A percentile compares a stretch with the other conserved stretches of the same genome.
These are phyloP conservation scores for Boletus sp. DNA, from an alignment of 768 basidiomycete genomes.

Conservation along the genomic window DNA sequence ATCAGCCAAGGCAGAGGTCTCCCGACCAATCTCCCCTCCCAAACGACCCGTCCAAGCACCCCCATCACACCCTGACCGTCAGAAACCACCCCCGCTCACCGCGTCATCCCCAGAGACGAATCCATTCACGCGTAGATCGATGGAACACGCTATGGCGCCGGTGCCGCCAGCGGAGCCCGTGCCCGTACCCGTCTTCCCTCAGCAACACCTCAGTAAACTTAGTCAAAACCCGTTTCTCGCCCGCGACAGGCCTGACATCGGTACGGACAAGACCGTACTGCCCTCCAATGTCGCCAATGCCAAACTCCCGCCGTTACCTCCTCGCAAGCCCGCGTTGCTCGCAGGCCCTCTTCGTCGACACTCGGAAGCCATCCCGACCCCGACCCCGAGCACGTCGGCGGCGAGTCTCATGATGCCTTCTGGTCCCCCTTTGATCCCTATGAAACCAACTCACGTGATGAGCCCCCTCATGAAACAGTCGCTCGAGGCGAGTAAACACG, in stretches of 20 bases:
- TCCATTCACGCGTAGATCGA: constrained; percentile 25
- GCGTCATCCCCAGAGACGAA: constrained; percentile 27
- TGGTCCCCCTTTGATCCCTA: constrained; percentile 22
- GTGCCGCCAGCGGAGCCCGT: constrained; percentile 8
- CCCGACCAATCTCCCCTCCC: constrained; percentile 18
- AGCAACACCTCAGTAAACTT: constrained; percentile 17
- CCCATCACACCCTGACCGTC: constrained; percentile 28
- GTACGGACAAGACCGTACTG: constrained; percentile 5
- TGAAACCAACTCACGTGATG: constrained; percentile 43
- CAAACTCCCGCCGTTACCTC: constrained; percentile 31
- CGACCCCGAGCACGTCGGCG: not conserved
- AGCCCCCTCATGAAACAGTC: constrained; percentile 71
- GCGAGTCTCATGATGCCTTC: constrained; percentile 1
- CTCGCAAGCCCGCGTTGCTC: constrained; percentile 34
- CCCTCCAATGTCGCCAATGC: constrained; percentile 3
- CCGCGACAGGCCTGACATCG: constrained; percentile 17
- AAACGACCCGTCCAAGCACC: constrained; percentile 24
- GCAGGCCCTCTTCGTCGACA: constrained; percentile 17
- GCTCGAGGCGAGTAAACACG: constrained; percentile 69
- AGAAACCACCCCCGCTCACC: constrained; percentile 20
- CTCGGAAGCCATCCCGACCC: constrained; percentile 12
- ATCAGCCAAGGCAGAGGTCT: constrained; percentile 5
- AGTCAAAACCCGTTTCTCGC: constrained; percentile 33
- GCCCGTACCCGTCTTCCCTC: not conserved
- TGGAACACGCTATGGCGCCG: constrained; percentile 7